Base-by-base conservation (phyloP, 192 early-diverging fungal genomes). In the Coemansia sp. region DNA sequence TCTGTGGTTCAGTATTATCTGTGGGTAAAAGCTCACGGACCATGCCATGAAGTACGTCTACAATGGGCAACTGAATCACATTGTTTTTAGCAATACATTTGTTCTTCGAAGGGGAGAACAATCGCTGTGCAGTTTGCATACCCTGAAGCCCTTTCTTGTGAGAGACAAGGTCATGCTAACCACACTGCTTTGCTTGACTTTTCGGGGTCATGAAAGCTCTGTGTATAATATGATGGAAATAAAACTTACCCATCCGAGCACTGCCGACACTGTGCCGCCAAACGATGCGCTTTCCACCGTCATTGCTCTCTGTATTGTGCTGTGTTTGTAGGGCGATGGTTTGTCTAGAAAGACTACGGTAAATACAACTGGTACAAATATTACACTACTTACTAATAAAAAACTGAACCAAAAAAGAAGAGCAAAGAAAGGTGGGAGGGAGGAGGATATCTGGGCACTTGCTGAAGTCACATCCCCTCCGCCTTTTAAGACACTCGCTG, bases 1-100 rank as follows among this genome's bases (percentile, higher is more conserved):
- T 22, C 62, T 68, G 67, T 80, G 88, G 81, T 96, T 94, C 44
- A 94, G 84, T 14, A 92, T 69, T 3, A 84, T 81, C 59, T 95
- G 93, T 5, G 93, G 93, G 67, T 94, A 97, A 64, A 97, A 97
- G 67, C 85, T 87, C 27, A 90, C 75, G 1, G 89, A 91, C 95
- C 95, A 97, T 23, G 93, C 89, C 6, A 84, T 47, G 68, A 94
- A 92, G 77, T 94, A 95, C 9, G 70, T 68, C 88, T 83, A 86
- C 45, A 61, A 54, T 6, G 6, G 27, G 2, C 3, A 50, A 50
- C 20, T 25, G 22, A 50, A 23, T 3, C 9, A 42, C n/a, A 13
- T 19, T 15, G 41, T 42, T 15, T 42, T n/a, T n/a, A n/a, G n/a
- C n/a, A n/a, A n/a, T n/a, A n/a, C n/a, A n/a, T n/a, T n/a, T n/a